These are phyloP conservation scores for Cytospora piceicola DNA, from an alignment of 2,329 filamentous ascomycete species.

Conservation along the genomic window DNA sequence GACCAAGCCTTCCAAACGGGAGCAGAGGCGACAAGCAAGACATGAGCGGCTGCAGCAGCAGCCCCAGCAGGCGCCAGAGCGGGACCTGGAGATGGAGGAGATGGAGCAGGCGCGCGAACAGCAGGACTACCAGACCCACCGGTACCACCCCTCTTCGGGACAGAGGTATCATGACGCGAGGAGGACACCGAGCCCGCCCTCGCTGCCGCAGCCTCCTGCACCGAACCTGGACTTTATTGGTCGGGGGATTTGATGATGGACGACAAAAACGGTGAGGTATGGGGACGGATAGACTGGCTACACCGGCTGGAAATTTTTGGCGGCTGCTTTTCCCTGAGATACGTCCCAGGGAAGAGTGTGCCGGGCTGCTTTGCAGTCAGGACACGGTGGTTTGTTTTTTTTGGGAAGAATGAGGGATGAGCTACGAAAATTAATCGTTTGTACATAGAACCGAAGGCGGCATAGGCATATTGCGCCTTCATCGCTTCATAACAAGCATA, in stretches of 20 bases:
- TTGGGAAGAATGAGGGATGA: conserved; percentile 4
- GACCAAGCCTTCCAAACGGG: conserved; percentile 16
- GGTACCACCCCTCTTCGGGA: conserved; percentile 27
- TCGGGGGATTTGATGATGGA: conserved; percentile 10
- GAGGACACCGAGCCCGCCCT: conserved; percentile 18
- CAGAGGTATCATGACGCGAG: conserved; percentile 18
- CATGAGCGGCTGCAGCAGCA: not conserved
- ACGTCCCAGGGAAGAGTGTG: not conserved
- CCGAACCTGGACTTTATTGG: conserved; percentile 28
- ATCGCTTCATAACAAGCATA: not conserved
- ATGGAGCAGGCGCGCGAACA: conserved; percentile 24
- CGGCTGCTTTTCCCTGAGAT: not conserved
- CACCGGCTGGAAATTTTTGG: not conserved
- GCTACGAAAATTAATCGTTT: not conserved
- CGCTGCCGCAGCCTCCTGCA: not conserved
- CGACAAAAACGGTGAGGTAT: not conserved
- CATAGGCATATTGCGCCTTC: not conserved
- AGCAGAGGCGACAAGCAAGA: conserved; percentile 18
- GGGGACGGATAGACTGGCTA: not conserved
- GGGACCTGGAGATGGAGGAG: conserved; percentile 25
- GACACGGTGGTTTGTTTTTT: too few species aligned
- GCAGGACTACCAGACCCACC: conserved; percentile 13
- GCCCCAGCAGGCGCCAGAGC: not conserved
- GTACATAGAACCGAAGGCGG: not conserved
- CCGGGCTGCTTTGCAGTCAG: not conserved